Evolutionary conservation across 139 green algal genomes (phyloP), one percentile per base, ranked within the genome.

Genomic region (Tetradesmus obliquus): DNA sequence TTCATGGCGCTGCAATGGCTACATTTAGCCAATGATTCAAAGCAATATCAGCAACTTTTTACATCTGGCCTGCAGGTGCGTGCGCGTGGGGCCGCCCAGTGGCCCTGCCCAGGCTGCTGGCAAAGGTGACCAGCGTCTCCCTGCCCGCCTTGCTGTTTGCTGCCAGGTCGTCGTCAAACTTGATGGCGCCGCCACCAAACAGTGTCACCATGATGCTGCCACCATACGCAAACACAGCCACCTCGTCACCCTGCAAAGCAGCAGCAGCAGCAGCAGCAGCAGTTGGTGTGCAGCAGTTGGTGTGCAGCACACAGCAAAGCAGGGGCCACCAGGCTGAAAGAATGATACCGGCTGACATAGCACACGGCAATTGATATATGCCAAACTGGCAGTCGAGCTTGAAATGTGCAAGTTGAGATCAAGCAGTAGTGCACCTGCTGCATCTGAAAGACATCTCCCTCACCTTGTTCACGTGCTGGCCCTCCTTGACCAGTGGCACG

Each of bases 151-250:
- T 10, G 55, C 81, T 93, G 87, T 93, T 53, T 1, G 19, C 45
- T 12, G 51, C 32, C 57, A 93, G 91, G 87, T 93, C 91, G 5
- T 84, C 13, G 55, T 92, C 87, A 89, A 93, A 93, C 19, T 6
- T 79, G 71, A 93, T 93, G 81, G 82, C 20, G 2, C 82, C 87
- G 0, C 3, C 19, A 32, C 20, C 53, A 82, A 94, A 94, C 58
- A 92, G 60, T 1, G 92, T 94, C 51, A 62, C 66, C 88, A 94
- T 92, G 62, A 94, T 87, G 55, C 74, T 89, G 69, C 92, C 92
- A 20, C 92, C 92, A 32, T 87, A 94, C 7, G 5, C 92, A 79
- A 94, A 94, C 51, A 91, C 66, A 53, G 88, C 92, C 89, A 92
- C 92, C 88, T 94, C 92, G 51, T 94, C 84, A 62, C 88, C 92